Evolutionary conservation across 768 basidiomycete genomes (phyloP).

Genomic region (Boletus eberwhitei): DNA sequence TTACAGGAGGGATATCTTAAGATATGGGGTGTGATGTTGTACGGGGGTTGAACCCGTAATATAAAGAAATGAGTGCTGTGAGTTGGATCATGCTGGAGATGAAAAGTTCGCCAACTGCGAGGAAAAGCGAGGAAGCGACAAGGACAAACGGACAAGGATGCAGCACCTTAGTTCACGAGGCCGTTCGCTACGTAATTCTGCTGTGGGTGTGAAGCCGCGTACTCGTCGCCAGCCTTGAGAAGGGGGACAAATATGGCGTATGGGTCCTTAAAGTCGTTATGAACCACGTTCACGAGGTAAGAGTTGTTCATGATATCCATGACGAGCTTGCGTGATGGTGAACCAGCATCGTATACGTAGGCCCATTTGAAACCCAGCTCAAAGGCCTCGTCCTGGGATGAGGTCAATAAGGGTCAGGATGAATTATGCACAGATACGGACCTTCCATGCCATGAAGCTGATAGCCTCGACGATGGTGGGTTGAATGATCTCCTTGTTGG

Average conservation of each 20-base stretch:
- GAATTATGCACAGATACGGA: slow-evolving; percentile 27
- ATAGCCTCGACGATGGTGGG: slow-evolving; percentile 97
- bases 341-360: slow-evolving; percentile 73
- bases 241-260: slow-evolving; percentile 88
- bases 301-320: slow-evolving; percentile 73
- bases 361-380: slow-evolving; percentile 94
- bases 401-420: slow-evolving; percentile 7
- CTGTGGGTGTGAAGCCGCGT: slow-evolving; percentile 38
- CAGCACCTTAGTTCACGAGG: slow-evolving; percentile 18
- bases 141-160: not conserved
- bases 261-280: slow-evolving; percentile 88
- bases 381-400: slow-evolving; percentile 83
- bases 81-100: slow-evolving; percentile 27
- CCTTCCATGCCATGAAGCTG: slow-evolving; percentile 99
- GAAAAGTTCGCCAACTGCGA: slow-evolving; percentile 1
- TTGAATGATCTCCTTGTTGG: slow-evolving; percentile 93
- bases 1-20: slow-evolving; percentile 17
- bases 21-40: slow-evolving; percentile 33
- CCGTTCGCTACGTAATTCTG: slow-evolving; percentile 38
- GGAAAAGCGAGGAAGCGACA: not conserved
- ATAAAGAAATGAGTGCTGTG: slow-evolving; percentile 32
- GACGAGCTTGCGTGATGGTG: slow-evolving; percentile 73
- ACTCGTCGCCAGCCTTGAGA: slow-evolving; percentile 69
- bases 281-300: slow-evolving; percentile 92
- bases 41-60: slow-evolving; percentile 88